Conservation (phyloP, 2,329 filamentous ascomycete species). For the Thielaviopsis punctulata region DNA sequence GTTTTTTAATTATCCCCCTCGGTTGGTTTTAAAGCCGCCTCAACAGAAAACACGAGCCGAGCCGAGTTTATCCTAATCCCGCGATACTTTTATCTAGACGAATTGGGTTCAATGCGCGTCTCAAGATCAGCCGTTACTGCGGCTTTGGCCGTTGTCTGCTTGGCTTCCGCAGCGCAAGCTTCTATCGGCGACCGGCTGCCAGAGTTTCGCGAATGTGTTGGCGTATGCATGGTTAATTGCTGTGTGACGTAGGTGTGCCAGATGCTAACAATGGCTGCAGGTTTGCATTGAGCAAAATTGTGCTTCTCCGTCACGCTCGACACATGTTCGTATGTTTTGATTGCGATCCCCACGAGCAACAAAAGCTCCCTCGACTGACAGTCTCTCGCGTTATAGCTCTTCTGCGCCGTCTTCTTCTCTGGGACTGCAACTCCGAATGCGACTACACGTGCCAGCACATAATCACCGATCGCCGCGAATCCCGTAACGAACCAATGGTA, state of each 20-base stretch:
- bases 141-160: neutral
- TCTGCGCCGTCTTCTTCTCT: slow-evolving; percentile 71
- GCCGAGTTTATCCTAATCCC: neutral
- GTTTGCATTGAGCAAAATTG: slow-evolving; percentile 73
- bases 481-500: slow-evolving; percentile 49
- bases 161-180: slow-evolving; percentile 33
- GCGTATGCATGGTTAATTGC: slow-evolving; percentile 38
- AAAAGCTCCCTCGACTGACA: slow-evolving; percentile 14
- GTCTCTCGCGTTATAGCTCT: slow-evolving; percentile 38
- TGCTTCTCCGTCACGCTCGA: slow-evolving; percentile 29
- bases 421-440: slow-evolving; percentile 87
- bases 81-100: neutral
- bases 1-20: neutral
- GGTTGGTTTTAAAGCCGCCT: neutral
- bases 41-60: neutral
- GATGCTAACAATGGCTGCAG: slow-evolving; percentile 26
- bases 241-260: neutral
- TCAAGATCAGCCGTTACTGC: neutral
- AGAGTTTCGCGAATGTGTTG: slow-evolving; percentile 73
- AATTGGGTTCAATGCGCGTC: slow-evolving; percentile 3
- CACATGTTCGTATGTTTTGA: slow-evolving; percentile 48
- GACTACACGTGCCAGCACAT: slow-evolving; percentile 97
- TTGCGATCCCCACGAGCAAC: slow-evolving; percentile 8
- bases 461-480: slow-evolving; percentile 55
- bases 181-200: slow-evolving; percentile 72